Evolutionary conservation across 2,329 filamentous ascomycete species (phyloP), one percentile per base, ranked within the genome.

Genomic region (Colletotrichum sp.): DNA sequence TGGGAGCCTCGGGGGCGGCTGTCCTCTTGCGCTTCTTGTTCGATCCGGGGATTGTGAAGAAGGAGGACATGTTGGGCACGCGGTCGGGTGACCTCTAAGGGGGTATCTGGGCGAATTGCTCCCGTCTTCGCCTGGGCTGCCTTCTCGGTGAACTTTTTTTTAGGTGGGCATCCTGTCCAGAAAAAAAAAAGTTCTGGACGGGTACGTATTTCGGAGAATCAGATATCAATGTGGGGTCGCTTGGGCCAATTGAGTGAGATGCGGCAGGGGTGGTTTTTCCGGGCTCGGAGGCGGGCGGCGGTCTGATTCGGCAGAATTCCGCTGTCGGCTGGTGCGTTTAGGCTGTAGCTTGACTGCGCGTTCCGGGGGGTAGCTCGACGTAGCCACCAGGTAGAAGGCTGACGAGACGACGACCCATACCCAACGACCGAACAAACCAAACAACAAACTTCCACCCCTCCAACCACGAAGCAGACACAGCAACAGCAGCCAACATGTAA

Each of bases 11-110:
- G 18, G 87, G 82, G 30, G 89, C 89, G 72, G 87, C 85, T 8
- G 88, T 82, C 77, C 96, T 91, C 89, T 99, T 99, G 81, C 97
- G 91, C 90, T 99, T 99, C 88, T 95, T 95, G 82, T 96, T 94
- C 67, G 94, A 94, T 55, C 94, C 94, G 8, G 97, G 96, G 52
- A 94, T 89, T 68, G 96, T 98, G 87, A 99, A 99, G 87, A 99
- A 99, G 52, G 96, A 98, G 82, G 96, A 98, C 96, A 98, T 98
- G 79, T 79, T 88, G 80, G 81, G 78, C 72, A 77, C 79, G 79
- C 80, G 76, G 71, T 52, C 76, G 71, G 77, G 65, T 44, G 57
- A 64, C 28, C 30, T 72, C 32, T 44, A 67, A 65, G 49, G 44
- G 65, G 66, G 69, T 67, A 71, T 77, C 71, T 74, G 62, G 71